Base-by-base conservation (phyloP, 202 grass and related monocot species). In the Elaeis oleifera region DNA sequence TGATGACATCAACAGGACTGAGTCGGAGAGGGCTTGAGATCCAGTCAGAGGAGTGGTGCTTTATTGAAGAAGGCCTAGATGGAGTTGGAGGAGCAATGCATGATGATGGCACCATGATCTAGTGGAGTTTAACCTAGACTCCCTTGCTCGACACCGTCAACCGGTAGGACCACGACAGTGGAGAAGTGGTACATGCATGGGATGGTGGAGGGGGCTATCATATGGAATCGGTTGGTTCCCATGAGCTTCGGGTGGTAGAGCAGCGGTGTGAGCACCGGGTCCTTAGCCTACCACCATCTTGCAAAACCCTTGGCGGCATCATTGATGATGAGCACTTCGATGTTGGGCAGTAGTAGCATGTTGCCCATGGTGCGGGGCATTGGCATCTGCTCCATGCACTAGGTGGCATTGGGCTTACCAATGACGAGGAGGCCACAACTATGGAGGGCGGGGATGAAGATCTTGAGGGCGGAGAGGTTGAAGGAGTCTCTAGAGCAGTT, bases 341-440 rank as follows among this genome's bases (percentile, higher is more conserved):
- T 79, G 44, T 77, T 88, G 49, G 91, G 91, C 15, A 90, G 79
- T 60, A 90, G 78, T 26, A 90, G 84, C 81, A 96, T 72, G 84
- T 96, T 84, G 9, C 87, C 86, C 84, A 88, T 88, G 67, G 86
- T 86, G 19, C 91, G 87, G 17, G 50, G 74, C 13, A 73, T 36
- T 16, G 87, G 84, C 91, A 96, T 90, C 23, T 76, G 56, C 69
- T 96, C 91, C 1, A 64, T 39, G 15, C 59, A 59, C 87, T 87
- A 96, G 9, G 6, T 7, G 13, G 81, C 76, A 18, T 68, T 64
- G 22, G 74, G 71, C 3, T 49, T 53, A 49, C 18, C 79, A 0
- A 83, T 73, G 71, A 76, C 81, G 64, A 91, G 76, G 49, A 81
- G 81, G 20, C 50, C 51, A 71, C 84, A 96, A 79, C 81, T 84